Percentiles rank a stretch among this genome's conserved stretches.
Evolutionary conservation across 352 stramenopile species (phyloP).

Genomic region (Phytopythium oedochilum): DNA sequence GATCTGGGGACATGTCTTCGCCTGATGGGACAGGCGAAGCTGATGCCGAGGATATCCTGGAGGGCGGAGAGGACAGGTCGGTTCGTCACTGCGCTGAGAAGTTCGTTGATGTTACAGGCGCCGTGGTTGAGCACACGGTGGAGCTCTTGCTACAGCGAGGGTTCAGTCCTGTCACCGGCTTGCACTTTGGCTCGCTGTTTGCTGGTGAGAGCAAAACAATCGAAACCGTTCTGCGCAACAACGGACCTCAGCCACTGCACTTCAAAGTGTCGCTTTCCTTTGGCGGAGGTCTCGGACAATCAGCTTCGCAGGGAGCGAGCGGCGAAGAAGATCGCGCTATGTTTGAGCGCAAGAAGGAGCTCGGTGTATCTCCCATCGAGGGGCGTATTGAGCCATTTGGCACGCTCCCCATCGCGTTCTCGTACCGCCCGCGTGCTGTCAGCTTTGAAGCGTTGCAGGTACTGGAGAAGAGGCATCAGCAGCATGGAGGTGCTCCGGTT

Average conservation of each 20-base stretch:
- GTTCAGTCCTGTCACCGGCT: slow-evolving; percentile 31
- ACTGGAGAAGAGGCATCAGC: slow-evolving; percentile 15
- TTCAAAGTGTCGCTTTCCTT: slow-evolving; percentile 65
- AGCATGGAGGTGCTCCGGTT: not conserved
- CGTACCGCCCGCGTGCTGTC: slow-evolving; percentile 39
- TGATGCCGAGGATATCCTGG: slow-evolving; percentile 7
- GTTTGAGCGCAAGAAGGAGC: slow-evolving; percentile 65
- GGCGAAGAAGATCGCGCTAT: slow-evolving; percentile 56
- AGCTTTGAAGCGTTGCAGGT: slow-evolving; percentile 22
- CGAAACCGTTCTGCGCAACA: slow-evolving; percentile 72
- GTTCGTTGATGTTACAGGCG: slow-evolving; percentile 77
- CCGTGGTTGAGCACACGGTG: slow-evolving; percentile 81
- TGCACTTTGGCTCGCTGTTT: slow-evolving; percentile 77
- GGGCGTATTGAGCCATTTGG: slow-evolving; percentile 63
- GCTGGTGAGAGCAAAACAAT: slow-evolving; percentile 47
- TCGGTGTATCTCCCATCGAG: slow-evolving; percentile 48
- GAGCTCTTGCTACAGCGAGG: slow-evolving; percentile 64
- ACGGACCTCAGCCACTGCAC: slow-evolving; percentile 56
- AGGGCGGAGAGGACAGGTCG: slow-evolving; percentile 1
- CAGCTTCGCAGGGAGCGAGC: not conserved
- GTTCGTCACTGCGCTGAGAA: slow-evolving; percentile 28
- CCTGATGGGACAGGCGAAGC: not conserved
- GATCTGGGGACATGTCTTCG: not conserved
- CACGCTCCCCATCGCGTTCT: slow-evolving; percentile 36
- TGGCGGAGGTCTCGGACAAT: no score